A percentile compares a stretch with the other conserved stretches of the same genome.
Conservation (phyloP, 78 protist genomes). For the Dictyostelium brefeldianum region DNA sequence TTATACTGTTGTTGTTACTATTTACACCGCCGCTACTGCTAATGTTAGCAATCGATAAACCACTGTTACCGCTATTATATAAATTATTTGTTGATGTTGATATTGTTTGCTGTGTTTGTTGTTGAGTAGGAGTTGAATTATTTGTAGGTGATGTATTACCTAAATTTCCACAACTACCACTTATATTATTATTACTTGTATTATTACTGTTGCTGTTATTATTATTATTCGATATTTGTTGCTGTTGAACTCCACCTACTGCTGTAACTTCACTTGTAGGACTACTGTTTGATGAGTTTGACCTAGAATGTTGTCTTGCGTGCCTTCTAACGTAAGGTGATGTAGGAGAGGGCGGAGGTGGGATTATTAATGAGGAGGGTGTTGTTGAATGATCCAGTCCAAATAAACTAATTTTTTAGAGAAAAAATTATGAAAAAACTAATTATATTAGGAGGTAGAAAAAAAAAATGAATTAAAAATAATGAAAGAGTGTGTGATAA, state of each 20-base stretch:
- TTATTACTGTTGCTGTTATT: not conserved
- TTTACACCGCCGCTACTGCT: not conserved
- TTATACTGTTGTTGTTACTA: not conserved
- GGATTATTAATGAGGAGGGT: slow-evolving; percentile 41
- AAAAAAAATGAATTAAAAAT: not conserved
- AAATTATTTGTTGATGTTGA: slow-evolving; percentile 12
- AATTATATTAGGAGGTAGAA: not conserved
- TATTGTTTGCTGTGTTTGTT: no score
- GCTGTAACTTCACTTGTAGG: not conserved
- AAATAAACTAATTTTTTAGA: not conserved
- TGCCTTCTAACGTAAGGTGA: slow-evolving; percentile 66
- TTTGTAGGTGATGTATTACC: not conserved
- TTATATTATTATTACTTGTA: not conserved
- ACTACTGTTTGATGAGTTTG: slow-evolving; percentile 27
- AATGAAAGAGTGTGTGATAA: not conserved
- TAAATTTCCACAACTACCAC: not conserved
- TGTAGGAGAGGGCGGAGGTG: slow-evolving; percentile 78
- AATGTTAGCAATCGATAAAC: not conserved
- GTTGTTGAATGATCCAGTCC: slow-evolving; percentile 71
- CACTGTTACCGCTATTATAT: not conserved
- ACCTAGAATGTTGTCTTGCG: slow-evolving; percentile 61
- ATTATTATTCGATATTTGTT: not conserved
- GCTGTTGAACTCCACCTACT: not conserved
- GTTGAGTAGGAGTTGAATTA: not conserved
- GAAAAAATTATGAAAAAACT: not conserved